Conservation (phyloP, 352 stramenopile species). For the Globisporangium orthogonon region DNA sequence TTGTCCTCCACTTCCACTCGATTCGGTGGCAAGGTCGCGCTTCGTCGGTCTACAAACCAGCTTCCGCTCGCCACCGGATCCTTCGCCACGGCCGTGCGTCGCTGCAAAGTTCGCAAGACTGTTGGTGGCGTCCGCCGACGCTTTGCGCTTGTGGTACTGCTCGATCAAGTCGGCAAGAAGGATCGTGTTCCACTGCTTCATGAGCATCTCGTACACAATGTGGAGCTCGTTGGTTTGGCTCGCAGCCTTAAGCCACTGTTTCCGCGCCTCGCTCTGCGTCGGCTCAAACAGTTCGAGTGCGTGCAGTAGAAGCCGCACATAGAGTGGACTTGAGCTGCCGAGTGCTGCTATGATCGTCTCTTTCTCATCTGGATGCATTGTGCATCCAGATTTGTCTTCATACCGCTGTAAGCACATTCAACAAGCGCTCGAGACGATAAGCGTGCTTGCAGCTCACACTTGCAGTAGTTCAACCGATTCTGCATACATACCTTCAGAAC, state of each 20-base stretch:
- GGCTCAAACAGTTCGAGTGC: slow-evolving; percentile 46
- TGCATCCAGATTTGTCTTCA: slow-evolving; percentile 16
- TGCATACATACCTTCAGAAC: slow-evolving; percentile 35
- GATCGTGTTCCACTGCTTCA: slow-evolving; percentile 75
- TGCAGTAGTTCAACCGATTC: not conserved
- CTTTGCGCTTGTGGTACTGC: slow-evolving; percentile 25
- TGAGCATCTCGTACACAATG: slow-evolving; percentile 50
- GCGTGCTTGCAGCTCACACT: not conserved
- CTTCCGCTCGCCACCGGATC: slow-evolving; percentile 1
- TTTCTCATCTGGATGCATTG: slow-evolving; percentile 31
- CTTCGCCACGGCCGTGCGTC: not conserved
- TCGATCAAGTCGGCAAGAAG: slow-evolving; percentile 50
- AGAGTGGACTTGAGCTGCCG: slow-evolving; percentile 67
- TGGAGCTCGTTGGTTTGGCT: slow-evolving; percentile 36
- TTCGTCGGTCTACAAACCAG: slow-evolving; percentile 8
- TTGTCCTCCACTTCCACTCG: not conserved
- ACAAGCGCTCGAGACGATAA: not conserved
- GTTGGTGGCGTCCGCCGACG: not conserved
- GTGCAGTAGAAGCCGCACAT: slow-evolving; percentile 54
- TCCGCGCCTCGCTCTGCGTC: slow-evolving; percentile 17
- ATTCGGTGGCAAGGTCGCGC: not conserved
- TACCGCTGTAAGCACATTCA: slow-evolving; percentile 22
- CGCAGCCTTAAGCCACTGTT: slow-evolving; percentile 38
- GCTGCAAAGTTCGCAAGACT: not conserved
- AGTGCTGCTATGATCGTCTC: slow-evolving; percentile 32